Percentiles rank a stretch among this genome's conserved stretches.
These are phyloP conservation scores for Neckera pumila DNA, from an alignment of 225 moss, liverwort and hornwort genomes.

Conservation along the genomic window DNA sequence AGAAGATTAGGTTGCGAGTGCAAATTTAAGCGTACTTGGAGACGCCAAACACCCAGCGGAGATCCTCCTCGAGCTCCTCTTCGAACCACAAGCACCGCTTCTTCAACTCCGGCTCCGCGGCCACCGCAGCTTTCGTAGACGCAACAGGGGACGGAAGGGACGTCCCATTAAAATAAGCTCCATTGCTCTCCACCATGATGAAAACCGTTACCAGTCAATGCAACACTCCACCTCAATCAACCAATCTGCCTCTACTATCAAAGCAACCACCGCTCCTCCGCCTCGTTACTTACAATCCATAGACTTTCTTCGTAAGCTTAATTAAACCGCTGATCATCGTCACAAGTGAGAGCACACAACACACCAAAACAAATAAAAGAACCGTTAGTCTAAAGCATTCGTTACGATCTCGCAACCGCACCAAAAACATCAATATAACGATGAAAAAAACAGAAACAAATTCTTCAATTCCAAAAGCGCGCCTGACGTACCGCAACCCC, in stretches of 20 bases:
- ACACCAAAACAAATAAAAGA: neutral
- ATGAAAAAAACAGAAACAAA: neutral
- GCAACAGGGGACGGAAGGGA: neutral
- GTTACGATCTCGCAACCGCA: neutral
- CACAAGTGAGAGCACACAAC: neutral
- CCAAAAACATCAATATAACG: neutral
- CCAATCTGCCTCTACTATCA: neutral
- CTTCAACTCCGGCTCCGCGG: neutral
- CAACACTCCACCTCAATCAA: neutral
- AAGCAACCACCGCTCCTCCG: neutral
- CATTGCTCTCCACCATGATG: constrained; percentile 28
- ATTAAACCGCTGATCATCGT: neutral
- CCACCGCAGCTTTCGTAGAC: neutral
- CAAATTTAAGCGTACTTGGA: constrained; percentile 42
- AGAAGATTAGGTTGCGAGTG: neutral
- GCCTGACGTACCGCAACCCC: neutral
- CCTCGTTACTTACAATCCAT: neutral
- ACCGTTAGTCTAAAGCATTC: neutral
- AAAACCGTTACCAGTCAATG: neutral
- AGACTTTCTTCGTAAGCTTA: neutral
- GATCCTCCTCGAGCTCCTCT: constrained; percentile 84
- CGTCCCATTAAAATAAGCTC: constrained; percentile 1
- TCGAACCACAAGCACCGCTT: constrained; percentile 83
- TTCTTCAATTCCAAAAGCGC: neutral
- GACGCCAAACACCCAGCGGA: constrained; percentile 91